Base-by-base conservation (phyloP, 176 grass and related monocot species). In the Eremochloa ophiuroides region DNA sequence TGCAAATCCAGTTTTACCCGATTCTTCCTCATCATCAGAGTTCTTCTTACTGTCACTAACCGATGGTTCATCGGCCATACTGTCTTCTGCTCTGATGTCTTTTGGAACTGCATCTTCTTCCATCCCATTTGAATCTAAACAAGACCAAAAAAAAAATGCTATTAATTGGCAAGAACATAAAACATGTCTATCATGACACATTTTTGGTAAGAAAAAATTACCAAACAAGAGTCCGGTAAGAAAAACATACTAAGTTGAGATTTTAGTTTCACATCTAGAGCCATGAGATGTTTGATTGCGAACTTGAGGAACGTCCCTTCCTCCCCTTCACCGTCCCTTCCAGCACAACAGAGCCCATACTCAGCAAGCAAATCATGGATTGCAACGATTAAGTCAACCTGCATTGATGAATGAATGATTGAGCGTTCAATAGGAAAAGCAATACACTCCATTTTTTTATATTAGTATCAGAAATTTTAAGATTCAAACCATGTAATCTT, bases 351-450 rank as follows among this genome's bases (percentile, higher is more conserved):
- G 61, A 94, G 95, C 29, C 92, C 95, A 91, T 93, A 92, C 46
- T 98, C 95, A 74, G 95, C 92, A 78, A 98, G 88, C 80, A 98
- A 89, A 92, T 98, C 92, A 81, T 98, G 95, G 61, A 98, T 84
- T 26, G 86, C 84, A 7, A 93, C 90, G 79, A 98, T 93, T 79
- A 98, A 85, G 59, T 98, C 95, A 85, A 98, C 95, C 92, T 95
- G 85, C 76, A 82, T 71, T 80, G 28, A n/a, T 35, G 70, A 84
- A 83, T 39, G 82, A 82, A 81, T 84, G 59, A 10, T 30, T 38
- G 71, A 72, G 69, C 17, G 5, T 70, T 70, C 9, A 89, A 71
- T 27, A 75, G 26, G 29, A 85, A 75, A 84, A 40, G 7, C 13
- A 84, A 40, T 1, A 48, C 22, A 1, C 26, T 62, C 59, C 59